phyloP scores from a whole-genome alignment of 129 eudicot genomes.

The Centaurea solstitialis region DNA sequence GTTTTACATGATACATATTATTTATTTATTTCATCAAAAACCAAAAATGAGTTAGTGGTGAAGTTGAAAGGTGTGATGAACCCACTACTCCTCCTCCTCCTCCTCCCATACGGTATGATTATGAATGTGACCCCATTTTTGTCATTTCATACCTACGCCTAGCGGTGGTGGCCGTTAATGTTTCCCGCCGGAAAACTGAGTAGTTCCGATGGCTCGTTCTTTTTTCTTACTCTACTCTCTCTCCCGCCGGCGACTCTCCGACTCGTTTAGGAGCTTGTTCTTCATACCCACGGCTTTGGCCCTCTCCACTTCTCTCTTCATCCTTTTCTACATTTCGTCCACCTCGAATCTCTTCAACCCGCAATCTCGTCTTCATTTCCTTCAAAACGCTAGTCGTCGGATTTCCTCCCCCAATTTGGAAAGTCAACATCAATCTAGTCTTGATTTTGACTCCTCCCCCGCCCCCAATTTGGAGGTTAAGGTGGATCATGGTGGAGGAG shows the following conservation, averaged over 20 bases:
- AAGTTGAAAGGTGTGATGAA: slow-evolving; percentile 18
- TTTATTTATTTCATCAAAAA: not conserved
- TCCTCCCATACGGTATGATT: too few relatives aligned
- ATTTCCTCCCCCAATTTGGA: slow-evolving; percentile 5
- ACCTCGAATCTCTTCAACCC: slow-evolving; percentile 40
- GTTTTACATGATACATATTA: not conserved
- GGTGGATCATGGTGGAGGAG: slow-evolving; percentile 5
- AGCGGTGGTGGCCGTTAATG: slow-evolving; percentile 14
- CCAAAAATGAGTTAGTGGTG: not conserved
- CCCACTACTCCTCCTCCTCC: slow-evolving; percentile 1
- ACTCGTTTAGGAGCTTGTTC: slow-evolving; percentile 35
- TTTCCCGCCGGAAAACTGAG: not conserved
- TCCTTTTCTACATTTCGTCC: slow-evolving; percentile 46
- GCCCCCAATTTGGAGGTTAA: not conserved
- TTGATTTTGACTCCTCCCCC: slow-evolving; percentile 20
- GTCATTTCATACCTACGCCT: not conserved
- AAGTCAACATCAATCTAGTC: slow-evolving; percentile 7
- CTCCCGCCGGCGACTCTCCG: slow-evolving; percentile 38
- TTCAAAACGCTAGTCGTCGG: slow-evolving; percentile 15
- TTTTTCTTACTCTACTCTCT: slow-evolving; percentile 25
- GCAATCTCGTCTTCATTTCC: slow-evolving; percentile 30
- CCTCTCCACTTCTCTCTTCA: slow-evolving; percentile 38
- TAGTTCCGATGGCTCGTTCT: slow-evolving; percentile 28
- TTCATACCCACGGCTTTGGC: slow-evolving; percentile 48
- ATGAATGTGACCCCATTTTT: slow-evolving; percentile 9